These are phyloP conservation scores for Bisporella sp. DNA, from an alignment of 2,329 filamentous ascomycete species.

Conservation along the genomic window DNA sequence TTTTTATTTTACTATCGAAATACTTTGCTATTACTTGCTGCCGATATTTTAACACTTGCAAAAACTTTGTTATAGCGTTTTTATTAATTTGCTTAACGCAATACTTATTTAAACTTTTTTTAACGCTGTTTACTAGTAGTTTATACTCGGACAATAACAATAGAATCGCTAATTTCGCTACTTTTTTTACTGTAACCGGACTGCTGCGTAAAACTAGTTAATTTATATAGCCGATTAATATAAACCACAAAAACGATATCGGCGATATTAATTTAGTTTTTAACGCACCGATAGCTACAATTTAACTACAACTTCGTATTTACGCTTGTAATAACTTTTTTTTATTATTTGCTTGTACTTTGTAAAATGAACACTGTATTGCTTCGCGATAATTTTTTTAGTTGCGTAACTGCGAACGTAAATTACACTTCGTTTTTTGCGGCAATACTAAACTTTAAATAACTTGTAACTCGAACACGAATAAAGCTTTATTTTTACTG, in stretches of 20 bases:
- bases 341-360: constrained; percentile 1
- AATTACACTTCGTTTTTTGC: neutral
- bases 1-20: no score
- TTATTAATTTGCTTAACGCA: no score
- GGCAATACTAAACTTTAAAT: neutral
- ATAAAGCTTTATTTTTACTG: neutral
- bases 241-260: constrained; percentile 7
- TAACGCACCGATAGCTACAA: constrained; percentile 4
- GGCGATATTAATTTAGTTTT: constrained; percentile 5
- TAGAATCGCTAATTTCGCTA: constrained; percentile 7
- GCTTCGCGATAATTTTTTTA: neutral
- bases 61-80: no score
- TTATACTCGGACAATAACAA: neutral
- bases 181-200: constrained; percentile 4
- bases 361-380: constrained; percentile 4
- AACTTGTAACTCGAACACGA: neutral
- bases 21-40: no score
- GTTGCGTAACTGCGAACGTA: constrained; percentile 3
- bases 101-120: no score
- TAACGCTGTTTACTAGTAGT: no score
- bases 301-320: constrained; percentile 1
- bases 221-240: constrained; percentile 5
- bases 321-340: neutral
- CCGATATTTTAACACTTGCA: no score
- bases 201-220: constrained; percentile 10